Conservation (phyloP, 352 stramenopile genomes). For the Globisporangium recalcitrans region DNA sequence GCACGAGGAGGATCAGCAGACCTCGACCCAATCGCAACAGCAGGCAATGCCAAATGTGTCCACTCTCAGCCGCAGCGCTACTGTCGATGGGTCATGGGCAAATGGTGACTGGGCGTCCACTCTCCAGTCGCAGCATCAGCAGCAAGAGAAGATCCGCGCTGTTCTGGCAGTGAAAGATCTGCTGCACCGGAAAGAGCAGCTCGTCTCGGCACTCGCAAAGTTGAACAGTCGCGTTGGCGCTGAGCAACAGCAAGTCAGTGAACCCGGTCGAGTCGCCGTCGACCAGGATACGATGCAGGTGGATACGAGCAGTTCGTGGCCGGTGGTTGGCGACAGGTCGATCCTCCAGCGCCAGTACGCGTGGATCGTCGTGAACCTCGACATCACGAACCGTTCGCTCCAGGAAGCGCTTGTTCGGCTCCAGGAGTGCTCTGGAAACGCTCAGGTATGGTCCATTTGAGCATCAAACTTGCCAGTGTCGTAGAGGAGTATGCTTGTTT, state of each 20-base stretch:
- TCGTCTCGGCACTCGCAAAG: conserved; percentile 37
- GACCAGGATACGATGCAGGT: conserved; percentile 13
- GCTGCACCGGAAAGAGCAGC: conserved; percentile 68
- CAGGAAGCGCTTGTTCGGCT: conserved; percentile 50
- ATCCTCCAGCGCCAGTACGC: conserved; percentile 53
- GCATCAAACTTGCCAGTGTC: not conserved
- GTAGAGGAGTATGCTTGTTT: not conserved
- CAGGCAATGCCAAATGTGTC: not conserved
- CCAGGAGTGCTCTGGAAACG: conserved; percentile 35
- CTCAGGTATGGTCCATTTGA: not conserved
- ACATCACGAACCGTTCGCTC: conserved; percentile 57
- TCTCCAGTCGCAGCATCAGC: conserved; percentile 14
- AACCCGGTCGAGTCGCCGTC: conserved; percentile 17
- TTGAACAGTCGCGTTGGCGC: conserved; percentile 38
- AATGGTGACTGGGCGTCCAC: not conserved
- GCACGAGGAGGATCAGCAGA: conserved; percentile 3
- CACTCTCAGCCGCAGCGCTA: not conserved
- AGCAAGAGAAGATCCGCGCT: conserved; percentile 33
- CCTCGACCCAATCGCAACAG: conserved; percentile 12
- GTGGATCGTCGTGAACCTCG: conserved; percentile 64
- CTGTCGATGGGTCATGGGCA: not conserved
- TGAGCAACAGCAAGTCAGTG: not conserved
- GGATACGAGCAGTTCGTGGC: conserved; percentile 18
- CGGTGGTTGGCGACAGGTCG: conserved; percentile 21
- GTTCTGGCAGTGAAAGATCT: conserved; percentile 52